Evolutionary conservation across 2,329 filamentous ascomycete species (phyloP).

Genomic region (Fusarium coicis): DNA sequence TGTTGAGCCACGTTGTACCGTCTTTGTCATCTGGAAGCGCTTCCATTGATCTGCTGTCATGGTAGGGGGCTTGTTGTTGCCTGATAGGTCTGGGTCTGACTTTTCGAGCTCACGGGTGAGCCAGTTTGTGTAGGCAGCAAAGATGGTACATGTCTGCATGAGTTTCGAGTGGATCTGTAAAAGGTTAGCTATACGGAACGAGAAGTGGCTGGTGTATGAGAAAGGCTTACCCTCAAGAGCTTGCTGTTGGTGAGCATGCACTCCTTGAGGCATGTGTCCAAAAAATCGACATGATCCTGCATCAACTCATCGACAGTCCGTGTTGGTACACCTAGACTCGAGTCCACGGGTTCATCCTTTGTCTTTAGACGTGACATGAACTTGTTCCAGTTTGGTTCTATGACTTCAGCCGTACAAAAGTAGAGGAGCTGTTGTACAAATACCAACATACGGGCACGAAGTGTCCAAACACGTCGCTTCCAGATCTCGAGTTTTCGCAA

Average conservation of each 20-base stretch:
- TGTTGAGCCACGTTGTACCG: constrained; percentile 52
- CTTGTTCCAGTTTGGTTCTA: constrained; percentile 96
- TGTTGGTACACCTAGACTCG: constrained; percentile 51
- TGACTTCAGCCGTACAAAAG: constrained; percentile 96
- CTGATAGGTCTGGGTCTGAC: constrained; percentile 80
- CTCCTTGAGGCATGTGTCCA: constrained; percentile 97
- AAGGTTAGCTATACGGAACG: constrained; percentile 21
- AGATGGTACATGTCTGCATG: constrained; percentile 95
- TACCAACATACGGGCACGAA: constrained; percentile 93
- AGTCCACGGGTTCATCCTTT: constrained; percentile 56
- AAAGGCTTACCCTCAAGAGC: constrained; percentile 77
- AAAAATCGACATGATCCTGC: constrained; percentile 98
- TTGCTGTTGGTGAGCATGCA: constrained; percentile 99
- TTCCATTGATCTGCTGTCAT: constrained; percentile 72
- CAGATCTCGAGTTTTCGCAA: constrained; percentile 83
- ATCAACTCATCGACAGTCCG: constrained; percentile 96
- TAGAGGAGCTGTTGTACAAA: constrained; percentile 97
- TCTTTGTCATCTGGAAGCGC: constrained; percentile 63
- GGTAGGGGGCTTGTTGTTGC: constrained; percentile 66
- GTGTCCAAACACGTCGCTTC: constrained; percentile 92
- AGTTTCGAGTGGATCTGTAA: constrained; percentile 93
- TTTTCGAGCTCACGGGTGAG: constrained; percentile 86
- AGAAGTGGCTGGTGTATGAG: not conserved
- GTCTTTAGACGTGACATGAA: constrained; percentile 88
- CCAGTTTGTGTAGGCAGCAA: constrained; percentile 88